Evolutionary conservation across 1,284 basidiomycete genomes (phyloP).

Genomic region (Austroboletus rostrupii): DNA sequence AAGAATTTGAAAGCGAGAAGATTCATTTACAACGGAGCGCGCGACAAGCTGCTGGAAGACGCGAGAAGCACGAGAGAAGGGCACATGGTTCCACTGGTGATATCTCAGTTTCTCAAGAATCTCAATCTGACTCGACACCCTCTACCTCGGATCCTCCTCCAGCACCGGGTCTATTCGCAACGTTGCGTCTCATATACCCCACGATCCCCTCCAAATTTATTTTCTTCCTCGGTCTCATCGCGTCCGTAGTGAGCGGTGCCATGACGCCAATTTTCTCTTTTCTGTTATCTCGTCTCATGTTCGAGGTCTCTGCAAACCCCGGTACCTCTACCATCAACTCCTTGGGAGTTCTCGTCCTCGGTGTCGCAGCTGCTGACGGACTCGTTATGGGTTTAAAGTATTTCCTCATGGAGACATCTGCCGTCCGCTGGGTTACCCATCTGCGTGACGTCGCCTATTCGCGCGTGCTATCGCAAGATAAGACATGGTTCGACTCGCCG

Average conservation of each 20-base stretch:
- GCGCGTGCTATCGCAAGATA: conserved; percentile 78
- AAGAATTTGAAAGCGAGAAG: conserved; percentile 44
- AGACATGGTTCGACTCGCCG: conserved; percentile 81
- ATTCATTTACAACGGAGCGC: conserved; percentile 38
- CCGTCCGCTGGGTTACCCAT: conserved; percentile 72
- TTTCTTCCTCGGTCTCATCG: conserved; percentile 63
- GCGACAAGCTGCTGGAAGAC: conserved; percentile 28
- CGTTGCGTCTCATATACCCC: conserved; percentile 63
- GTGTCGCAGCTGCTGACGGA: conserved; percentile 74
- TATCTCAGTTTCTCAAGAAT: conserved; percentile 21
- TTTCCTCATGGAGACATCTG: conserved; percentile 71
- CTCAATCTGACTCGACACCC: neutral
- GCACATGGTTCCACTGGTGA: conserved; percentile 23
- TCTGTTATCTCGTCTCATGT: conserved; percentile 80
- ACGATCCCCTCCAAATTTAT: conserved; percentile 74
- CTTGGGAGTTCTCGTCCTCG: conserved; percentile 67
- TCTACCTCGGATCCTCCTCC: neutral
- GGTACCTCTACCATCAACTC: conserved; percentile 64
- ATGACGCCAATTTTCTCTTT: conserved; percentile 91
- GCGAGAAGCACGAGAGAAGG: conserved; percentile 20
- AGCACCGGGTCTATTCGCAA: conserved; percentile 26
- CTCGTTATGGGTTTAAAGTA: conserved; percentile 71
- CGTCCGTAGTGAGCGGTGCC: conserved; percentile 69
- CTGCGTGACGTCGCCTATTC: conserved; percentile 61
- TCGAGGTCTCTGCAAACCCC: conserved; percentile 72